Evolutionary conservation across 192 early-diverging fungal species (phyloP).

Genomic region (Coemansia erecta): DNA sequence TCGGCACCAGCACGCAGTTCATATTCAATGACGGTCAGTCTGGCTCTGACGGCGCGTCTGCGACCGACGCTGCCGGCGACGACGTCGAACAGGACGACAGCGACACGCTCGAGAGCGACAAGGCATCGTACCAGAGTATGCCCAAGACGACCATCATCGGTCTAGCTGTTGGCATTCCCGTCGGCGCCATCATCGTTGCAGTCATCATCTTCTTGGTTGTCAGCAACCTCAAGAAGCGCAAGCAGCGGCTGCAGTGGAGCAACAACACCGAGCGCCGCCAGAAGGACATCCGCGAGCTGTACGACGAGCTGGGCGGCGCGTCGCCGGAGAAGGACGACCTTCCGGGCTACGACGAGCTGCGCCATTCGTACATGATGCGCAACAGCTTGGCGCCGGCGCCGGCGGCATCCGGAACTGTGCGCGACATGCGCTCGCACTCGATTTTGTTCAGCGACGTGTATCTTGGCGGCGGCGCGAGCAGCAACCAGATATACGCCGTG

Average conservation of each 20-base stretch:
- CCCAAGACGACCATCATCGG: constrained; percentile 1
- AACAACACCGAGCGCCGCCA: constrained; percentile 1
- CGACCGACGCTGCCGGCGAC: not conserved
- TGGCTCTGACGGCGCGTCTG: not conserved
- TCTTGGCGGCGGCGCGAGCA: not conserved
- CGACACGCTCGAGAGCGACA: not conserved
- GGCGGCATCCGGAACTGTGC: not conserved
- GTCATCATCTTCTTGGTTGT: not conserved
- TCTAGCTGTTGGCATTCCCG: not conserved
- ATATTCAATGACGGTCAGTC: not conserved
- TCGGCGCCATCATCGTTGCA: not conserved
- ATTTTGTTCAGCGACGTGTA: not conserved
- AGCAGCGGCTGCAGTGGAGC: constrained; percentile 3
- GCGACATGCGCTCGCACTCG: constrained; percentile 1
- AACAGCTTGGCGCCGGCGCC: not conserved
- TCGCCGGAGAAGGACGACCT: not conserved
- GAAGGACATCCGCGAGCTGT: constrained; percentile 4
- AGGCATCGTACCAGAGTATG: not conserved
- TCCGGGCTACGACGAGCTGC: not conserved
- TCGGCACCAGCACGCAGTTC: not conserved
- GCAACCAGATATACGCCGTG: not conserved
- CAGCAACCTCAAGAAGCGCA: not conserved
- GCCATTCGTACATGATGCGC: constrained; percentile 1
- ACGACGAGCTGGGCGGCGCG: constrained; percentile 2
- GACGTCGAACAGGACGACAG: not conserved